Evolutionary conservation across 1,139 yeast genomes (phyloP), one percentile per base, ranked within the genome.

Genomic region (Debaryomyces singareniensis): DNA sequence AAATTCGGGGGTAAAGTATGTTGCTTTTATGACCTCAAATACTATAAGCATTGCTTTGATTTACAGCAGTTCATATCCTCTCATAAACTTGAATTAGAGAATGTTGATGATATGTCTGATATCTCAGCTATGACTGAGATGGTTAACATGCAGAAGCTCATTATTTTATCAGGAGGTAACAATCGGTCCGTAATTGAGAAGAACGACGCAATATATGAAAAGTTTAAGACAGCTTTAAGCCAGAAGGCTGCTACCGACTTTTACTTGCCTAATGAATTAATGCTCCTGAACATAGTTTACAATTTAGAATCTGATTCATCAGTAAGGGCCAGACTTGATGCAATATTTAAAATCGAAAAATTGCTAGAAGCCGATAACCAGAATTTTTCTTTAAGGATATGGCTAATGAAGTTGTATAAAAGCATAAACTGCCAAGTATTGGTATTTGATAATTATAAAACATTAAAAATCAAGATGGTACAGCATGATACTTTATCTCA

Each of bases 401-500:
- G 94, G 91, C 59, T 87, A 26, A 65, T 84, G 32, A 69, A 75
- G 24, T 51, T 86, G 3, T 83, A 84, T 49, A 61, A 73, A 11
- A 56, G 68, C 23, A 48, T 86, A 7, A 86, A 87, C 27, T 62
- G 77, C 7, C 64, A 64, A 22, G 52, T 69, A 3, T 51, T 61
- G 28, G 78, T 91, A 3, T 44, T 57, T 11, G 58, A 57, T 7
- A 73, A 77, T 32, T 78, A 68, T 47, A 59, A 71, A 5, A 45
- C 61, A 0, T 57, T 91, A 31, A 73, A 76, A 27, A 72, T 87
- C 38, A 84, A 82, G 45, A 80, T 80, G 61, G 57, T 87, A 9
- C 98, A 91, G 53, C 66, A 72, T 38, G 97, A 91, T 47, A 75
- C 91, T 0, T 54, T 87, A 32, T 70, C 78, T 11, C 78, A 81